phyloP scores from a whole-genome alignment of 805 yeast species.

The Saturnispora serradocipensis region DNA sequence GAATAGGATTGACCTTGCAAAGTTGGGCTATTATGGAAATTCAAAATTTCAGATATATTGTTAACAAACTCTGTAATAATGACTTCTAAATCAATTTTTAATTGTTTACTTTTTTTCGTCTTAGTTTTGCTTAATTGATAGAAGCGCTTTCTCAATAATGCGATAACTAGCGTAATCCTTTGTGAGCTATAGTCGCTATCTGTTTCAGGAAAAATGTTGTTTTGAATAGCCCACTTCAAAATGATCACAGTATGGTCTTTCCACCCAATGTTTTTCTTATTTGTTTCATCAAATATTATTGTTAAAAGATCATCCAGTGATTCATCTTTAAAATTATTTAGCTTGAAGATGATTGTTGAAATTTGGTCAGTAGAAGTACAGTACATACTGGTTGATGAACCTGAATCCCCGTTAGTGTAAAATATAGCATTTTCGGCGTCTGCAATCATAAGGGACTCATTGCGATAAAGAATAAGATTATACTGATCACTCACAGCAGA shows the following conservation, averaged over 20 bases:
- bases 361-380: slow-evolving; percentile 11
- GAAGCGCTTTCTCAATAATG: slow-evolving; percentile 21
- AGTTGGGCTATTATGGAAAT: slow-evolving; percentile 12
- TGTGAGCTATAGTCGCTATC: slow-evolving; percentile 9
- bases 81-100: slow-evolving; percentile 25
- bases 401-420: neutral
- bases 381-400: neutral
- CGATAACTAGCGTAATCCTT: slow-evolving; percentile 19
- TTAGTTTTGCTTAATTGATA: slow-evolving; percentile 16
- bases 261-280: slow-evolving; percentile 18
- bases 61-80: slow-evolving; percentile 27
- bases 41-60: slow-evolving; percentile 23
- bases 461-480: slow-evolving; percentile 54
- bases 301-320: slow-evolving; percentile 14
- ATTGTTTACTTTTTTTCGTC: slow-evolving; percentile 19
- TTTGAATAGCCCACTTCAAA: slow-evolving; percentile 26
- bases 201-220: slow-evolving; percentile 11
- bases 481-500: slow-evolving; percentile 37
- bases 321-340: slow-evolving; percentile 22
- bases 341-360: slow-evolving; percentile 16
- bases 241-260: slow-evolving; percentile 16
- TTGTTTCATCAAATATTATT: slow-evolving; percentile 20
- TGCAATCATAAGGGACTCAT: slow-evolving; percentile 60
- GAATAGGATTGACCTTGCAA: slow-evolving; percentile 13
- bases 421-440: slow-evolving; percentile 14